Evolutionary conservation across 2,329 filamentous ascomycete species (phyloP), one percentile per base, ranked within the genome.

Genomic region (Colletotrichum caudatum): DNA sequence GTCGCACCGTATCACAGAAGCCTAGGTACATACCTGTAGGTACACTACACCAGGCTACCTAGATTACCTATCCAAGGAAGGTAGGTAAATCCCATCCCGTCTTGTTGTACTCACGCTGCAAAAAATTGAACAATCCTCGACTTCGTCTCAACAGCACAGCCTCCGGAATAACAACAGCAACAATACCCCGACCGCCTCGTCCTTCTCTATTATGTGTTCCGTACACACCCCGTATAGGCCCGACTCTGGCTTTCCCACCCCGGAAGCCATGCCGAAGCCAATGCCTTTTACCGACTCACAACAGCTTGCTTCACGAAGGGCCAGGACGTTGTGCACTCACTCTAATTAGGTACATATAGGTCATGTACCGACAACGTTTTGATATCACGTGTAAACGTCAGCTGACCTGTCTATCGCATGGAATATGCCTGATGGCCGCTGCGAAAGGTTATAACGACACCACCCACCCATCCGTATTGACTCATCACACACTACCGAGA

Each of bases 361-460:
- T 11, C 37, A 14, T 44, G 41, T 44, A 44, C 18, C 41, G 12
- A 23, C 37, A 64, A 69, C 46, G 53, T 69, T 69, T 60, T 60
- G 69, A 71, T 64, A 69, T 71, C 69, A 71, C 69, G 69, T 69
- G 59, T 59, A 60, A 46, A 29, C 65, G 69, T 71, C 65, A 69
- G 69, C 69, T 64, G 65, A 71, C 54, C 69, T 33, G 48, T 54
- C 59, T 29, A 23, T 64, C 29, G 46, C 44, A 44, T 48, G 65
- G 53, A 57, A 11, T 18, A 54, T 50, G 58, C 58, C 26, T 62
- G 57, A 37, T 23, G 9, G n/a, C 9, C 46, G n/a, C 35, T 11
- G 11, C 35, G 7, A 16, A 20, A 20, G 39, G 11, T 20, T 20
- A 48, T 20, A 33, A 29, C 20, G 26, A 44, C 26, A 50, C 58